phyloP scores from a whole-genome alignment of 345 rosid genomes.

The Gossypium rotundifolium region DNA sequence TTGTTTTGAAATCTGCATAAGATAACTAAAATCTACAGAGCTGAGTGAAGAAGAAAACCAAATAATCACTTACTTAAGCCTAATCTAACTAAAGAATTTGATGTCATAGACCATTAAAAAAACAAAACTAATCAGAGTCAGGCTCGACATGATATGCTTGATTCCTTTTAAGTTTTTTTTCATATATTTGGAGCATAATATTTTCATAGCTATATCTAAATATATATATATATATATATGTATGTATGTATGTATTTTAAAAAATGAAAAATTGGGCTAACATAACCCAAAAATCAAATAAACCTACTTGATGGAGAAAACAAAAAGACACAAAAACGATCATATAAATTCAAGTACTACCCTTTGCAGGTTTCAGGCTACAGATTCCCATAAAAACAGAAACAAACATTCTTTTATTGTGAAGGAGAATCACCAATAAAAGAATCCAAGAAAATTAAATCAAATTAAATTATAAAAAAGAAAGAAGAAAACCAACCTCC shows the following conservation, averaged over 20 bases:
- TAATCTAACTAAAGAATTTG: background rate
- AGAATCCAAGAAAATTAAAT: background rate
- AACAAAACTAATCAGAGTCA: background rate
- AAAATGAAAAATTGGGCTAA: background rate
- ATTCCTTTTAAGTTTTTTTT: background rate
- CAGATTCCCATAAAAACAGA: conserved; percentile 10
- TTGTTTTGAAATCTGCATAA: background rate
- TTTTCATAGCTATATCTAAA: too few relatives aligned
- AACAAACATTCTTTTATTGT: background rate
- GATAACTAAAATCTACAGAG: background rate
- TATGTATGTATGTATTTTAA: too few relatives aligned
- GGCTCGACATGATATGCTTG: background rate
- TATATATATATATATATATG: too few relatives aligned
- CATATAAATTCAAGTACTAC: background rate
- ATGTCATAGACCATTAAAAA: background rate
- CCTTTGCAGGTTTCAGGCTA: background rate
- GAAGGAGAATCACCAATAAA: background rate
- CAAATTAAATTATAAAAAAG: conserved; percentile 1
- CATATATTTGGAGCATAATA: background rate
- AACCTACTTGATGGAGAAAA: background rate
- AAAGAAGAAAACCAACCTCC: conserved; percentile 29
- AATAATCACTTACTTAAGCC: background rate
- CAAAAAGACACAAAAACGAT: background rate
- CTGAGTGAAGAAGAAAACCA: background rate
- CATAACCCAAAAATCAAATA: background rate